A percentile compares a stretch with the other conserved stretches of the same genome.
phyloP scores from a whole-genome alignment of 2,329 filamentous ascomycete genomes.

The Alternaria alternata region DNA sequence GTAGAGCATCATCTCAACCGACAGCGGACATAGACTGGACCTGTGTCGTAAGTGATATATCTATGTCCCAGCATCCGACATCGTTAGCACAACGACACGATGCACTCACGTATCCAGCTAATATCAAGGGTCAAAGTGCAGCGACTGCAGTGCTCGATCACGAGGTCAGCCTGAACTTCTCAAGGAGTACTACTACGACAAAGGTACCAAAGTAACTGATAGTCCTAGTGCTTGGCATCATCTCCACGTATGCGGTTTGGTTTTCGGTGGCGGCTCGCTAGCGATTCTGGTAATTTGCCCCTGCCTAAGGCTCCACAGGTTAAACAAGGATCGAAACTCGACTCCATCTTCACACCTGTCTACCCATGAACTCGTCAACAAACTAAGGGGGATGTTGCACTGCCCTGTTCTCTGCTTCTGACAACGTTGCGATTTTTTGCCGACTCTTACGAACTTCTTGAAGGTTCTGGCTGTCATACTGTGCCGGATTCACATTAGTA shows the following conservation, averaged over 20 bases:
- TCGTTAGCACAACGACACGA: neutral
- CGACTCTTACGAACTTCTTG: neutral
- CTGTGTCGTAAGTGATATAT: neutral
- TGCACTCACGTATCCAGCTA: neutral
- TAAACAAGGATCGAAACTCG: neutral
- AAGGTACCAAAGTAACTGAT: neutral
- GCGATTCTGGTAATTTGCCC: neutral
- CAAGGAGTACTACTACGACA: neutral
- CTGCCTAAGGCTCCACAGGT: neutral
- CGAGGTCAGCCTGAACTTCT: neutral
- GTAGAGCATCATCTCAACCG: neutral
- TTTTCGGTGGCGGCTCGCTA: neutral
- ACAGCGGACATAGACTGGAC: neutral
- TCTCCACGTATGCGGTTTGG: neutral
- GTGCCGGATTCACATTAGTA: neutral
- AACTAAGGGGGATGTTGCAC: neutral
- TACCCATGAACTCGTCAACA: neutral
- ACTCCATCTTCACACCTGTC: neutral
- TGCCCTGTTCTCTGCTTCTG: neutral
- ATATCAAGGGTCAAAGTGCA: neutral
- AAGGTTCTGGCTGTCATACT: neutral
- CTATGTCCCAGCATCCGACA: neutral
- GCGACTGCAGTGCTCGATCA: neutral
- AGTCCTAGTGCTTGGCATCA: neutral
- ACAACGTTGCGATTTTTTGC: neutral